A percentile compares a stretch with the other conserved stretches of the same genome.
These are phyloP conservation scores for Pilasporangium apinafurcum DNA, from an alignment of 352 stramenopile genomes.

Conservation along the genomic window DNA sequence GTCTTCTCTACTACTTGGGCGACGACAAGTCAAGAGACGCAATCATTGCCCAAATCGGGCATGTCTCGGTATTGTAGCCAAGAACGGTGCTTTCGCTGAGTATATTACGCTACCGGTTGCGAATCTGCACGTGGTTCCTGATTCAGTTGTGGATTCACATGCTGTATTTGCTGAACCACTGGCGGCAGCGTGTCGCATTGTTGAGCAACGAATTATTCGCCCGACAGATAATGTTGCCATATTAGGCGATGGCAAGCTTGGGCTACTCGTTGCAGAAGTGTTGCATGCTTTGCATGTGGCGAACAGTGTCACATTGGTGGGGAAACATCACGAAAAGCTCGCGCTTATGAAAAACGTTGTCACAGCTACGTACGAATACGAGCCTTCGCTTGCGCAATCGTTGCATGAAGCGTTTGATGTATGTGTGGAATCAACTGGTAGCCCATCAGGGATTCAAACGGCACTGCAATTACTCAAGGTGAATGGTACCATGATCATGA, in stretches of 20 bases:
- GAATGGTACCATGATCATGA: slow-evolving; percentile 34
- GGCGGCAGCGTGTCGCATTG: slow-evolving; percentile 77
- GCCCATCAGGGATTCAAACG: slow-evolving; percentile 23
- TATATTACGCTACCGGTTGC: slow-evolving; percentile 71
- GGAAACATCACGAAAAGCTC: slow-evolving; percentile 54
- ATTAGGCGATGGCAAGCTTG: slow-evolving; percentile 86
- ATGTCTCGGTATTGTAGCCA: slow-evolving; percentile 78
- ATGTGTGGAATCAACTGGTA: slow-evolving; percentile 62
- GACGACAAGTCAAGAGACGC: slow-evolving; percentile 30
- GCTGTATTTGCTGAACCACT: slow-evolving; percentile 85
- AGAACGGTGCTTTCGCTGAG: slow-evolving; percentile 79
- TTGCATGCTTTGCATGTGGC: slow-evolving; percentile 27
- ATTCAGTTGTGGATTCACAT: slow-evolving; percentile 52
- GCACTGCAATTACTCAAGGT: slow-evolving; percentile 33
- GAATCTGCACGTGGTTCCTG: slow-evolving; percentile 82
- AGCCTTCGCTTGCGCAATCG: not conserved
- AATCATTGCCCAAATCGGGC: slow-evolving; percentile 86
- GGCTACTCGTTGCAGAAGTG: slow-evolving; percentile 81
- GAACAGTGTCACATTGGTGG: slow-evolving; percentile 42
- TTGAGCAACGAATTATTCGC: slow-evolving; percentile 74
- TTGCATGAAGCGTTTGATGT: slow-evolving; percentile 34
- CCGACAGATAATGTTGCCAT: slow-evolving; percentile 61
- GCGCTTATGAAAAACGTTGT: slow-evolving; percentile 42
- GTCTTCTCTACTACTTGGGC: too few relatives aligned
- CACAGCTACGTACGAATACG: slow-evolving; percentile 17